Base-by-base conservation (phyloP, 305 asterid species). In the Solanum aculeatissimum region DNA sequence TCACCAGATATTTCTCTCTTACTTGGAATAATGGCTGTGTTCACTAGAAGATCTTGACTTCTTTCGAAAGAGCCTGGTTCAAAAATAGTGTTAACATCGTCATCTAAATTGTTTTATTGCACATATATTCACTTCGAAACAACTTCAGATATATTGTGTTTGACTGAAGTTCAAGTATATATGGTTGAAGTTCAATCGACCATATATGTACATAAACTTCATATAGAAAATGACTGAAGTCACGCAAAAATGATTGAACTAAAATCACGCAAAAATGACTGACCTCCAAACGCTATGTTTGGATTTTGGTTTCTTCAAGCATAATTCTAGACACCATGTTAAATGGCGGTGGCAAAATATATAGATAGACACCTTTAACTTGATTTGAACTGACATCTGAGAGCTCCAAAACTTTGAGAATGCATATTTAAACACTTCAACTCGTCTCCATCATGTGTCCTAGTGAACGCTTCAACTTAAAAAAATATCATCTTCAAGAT, bases 31-130 rank as follows among this genome's bases (percentile, higher is more conserved):
- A 91, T 85, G n/a, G 90, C 87, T 29, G 89, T 85, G 83, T 75
- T 93, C 82, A 88, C 11, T 83, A 93, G 79, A 68, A 88, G 84
- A 87, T 95, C 97, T 71, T 89, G 92, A 32, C 98, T 95, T 89
- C 93, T 93, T 80, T 95, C 97, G 11, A 88, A 87, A 8, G 91
- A 58, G 80, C 90, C 99, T 96, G 86, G 62, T 54, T 69, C 29
- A 68, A 69, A 53, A 18, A 72, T 15, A 25, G 29, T 38, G 47
- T 42, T 9, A 9, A 38, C 42, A 7, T 14, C 19, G 55, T 3
- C 16, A 49, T 49, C 14, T 49, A 49, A 49, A 18, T 49, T 49
- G 18, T 49, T 11, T 14, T 49, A 3, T 49, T 13, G 55, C 55
- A 13, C 55, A 0, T 45, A 9, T 45, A 0, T 4, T 15, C 53